Evolutionary conservation across 176 grass and related monocot species (phyloP), one percentile per base, ranked within the genome.

Genomic region (Cymbopogon citratus): DNA sequence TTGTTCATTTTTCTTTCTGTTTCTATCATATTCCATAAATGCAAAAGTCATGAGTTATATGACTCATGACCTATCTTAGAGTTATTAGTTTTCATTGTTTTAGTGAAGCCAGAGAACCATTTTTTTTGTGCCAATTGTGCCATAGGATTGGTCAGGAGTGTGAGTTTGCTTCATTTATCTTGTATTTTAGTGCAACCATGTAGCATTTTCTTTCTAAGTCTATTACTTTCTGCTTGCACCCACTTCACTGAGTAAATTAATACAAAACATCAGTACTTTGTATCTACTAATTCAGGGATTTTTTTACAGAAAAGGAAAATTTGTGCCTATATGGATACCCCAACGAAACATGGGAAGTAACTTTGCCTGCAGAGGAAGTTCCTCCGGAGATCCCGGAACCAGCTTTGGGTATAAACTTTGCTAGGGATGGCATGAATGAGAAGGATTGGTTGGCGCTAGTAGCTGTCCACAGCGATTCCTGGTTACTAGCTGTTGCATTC

Each of bases 301-400:
- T 83, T 83, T 66, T 0, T 83, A 62, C 84, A 97, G 94, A 97
- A 69, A 97, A 97, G 83, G 92, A 97, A 75, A 97, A 97, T 68
- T 60, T 97, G 72, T 97, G 94, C 85, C 92, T 97, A 41, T 97
- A 97, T 75, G 95, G 95, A n/a, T 85, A 91, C 69, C 95, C 95
- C 60, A 93, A 89, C 78, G 95, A 94, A 85, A 87, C 92, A 68
- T 97, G 95, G 95, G 95, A 97, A 90, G 95, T 97, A 59, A 94
- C 85, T 66, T 92, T 97, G 63, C 95, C 95, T 44, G 95, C 95
- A 18, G 95, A 97, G 78, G 92, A 97, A 87, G 95, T 97, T 57
- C 95, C 95, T 79, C 90, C 95, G 21, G 95, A 97, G 77, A 91
- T 97, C 80, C 95, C 95, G 48, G 95, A 97, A 79, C 95, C 95